Evolutionary conservation across 1,284 basidiomycete species (phyloP).

Genomic region (Inonotus obliquus): DNA sequence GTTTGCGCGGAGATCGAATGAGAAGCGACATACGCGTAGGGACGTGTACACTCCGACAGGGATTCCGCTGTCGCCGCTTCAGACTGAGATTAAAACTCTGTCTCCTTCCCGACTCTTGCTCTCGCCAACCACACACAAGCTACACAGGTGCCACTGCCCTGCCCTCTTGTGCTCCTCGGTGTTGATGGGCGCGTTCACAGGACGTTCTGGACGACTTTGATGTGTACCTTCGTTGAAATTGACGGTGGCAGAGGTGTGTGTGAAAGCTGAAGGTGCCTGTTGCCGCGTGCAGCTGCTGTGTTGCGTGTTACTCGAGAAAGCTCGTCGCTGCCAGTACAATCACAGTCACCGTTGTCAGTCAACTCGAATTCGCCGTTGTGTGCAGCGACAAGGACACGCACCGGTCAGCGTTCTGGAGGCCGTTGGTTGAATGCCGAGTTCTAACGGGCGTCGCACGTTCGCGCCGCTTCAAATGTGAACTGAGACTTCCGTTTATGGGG

Average conservation of each 20-base stretch:
- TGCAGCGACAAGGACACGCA: conserved; percentile 3
- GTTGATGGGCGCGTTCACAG: not conserved
- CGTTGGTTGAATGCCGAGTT: not conserved
- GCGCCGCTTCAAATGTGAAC: not conserved
- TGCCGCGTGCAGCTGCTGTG: conserved; percentile 4
- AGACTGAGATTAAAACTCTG: conserved; percentile 16
- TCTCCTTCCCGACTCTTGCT: not conserved
- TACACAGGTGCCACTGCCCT: not conserved
- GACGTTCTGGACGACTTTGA: not conserved
- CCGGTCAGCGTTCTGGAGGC: not conserved
- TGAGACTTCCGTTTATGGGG: not conserved
- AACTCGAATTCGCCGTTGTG: not conserved
- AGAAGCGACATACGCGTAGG: conserved; percentile 19
- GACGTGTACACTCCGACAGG: conserved; percentile 34
- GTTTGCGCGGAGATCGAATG: conserved; percentile 25
- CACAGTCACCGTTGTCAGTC: not conserved
- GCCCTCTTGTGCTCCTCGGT: not conserved
- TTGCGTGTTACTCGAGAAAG: not conserved
- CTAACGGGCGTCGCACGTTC: not conserved
- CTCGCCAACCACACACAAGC: not conserved
- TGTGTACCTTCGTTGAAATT: not conserved
- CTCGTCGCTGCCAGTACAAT: not conserved
- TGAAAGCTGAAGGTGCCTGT: conserved; percentile 5
- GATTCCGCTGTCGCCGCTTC: conserved; percentile 37
- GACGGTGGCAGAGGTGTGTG: conserved; percentile 11